Percentiles rank a stretch among this genome's conserved stretches.
Conservation (phyloP, 345 rosid genomes). For the Pelargonium nanum region DNA sequence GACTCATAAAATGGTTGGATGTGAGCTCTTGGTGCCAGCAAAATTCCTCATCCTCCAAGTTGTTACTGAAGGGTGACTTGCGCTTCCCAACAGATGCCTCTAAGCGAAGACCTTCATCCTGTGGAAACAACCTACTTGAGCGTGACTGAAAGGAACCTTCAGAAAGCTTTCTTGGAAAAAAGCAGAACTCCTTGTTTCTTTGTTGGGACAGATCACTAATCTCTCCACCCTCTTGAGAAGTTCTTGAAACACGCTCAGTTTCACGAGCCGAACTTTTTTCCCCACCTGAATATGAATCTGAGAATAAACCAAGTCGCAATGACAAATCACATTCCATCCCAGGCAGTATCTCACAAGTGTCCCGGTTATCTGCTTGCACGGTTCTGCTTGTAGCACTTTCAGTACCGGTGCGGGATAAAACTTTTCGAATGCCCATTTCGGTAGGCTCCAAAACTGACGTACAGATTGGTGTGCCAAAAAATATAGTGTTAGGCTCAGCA, state of each 20-base stretch:
- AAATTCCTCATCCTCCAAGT: slow-evolving; percentile 30
- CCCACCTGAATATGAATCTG: slow-evolving; percentile 31
- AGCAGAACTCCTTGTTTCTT: slow-evolving; percentile 41
- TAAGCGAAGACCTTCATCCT: slow-evolving; percentile 25
- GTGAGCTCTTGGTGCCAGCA: slow-evolving; percentile 25
- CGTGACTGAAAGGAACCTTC: slow-evolving; percentile 21
- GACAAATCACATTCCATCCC: slow-evolving; percentile 64
- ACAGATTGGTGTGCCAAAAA: slow-evolving; percentile 67
- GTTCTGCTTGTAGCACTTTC: slow-evolving; percentile 19
- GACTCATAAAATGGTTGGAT: slow-evolving; percentile 20
- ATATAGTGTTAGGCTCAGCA: slow-evolving; percentile 21
- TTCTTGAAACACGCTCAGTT: slow-evolving; percentile 22
- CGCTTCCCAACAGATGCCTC: slow-evolving; percentile 38
- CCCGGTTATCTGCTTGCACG: slow-evolving; percentile 16
- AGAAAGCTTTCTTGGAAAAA: slow-evolving; percentile 44
- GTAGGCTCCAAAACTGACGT: slow-evolving; percentile 28
- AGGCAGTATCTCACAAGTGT: slow-evolving; percentile 21
- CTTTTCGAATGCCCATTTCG: slow-evolving; percentile 20
- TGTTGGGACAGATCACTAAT: slow-evolving; percentile 16
- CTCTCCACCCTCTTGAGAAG: slow-evolving; percentile 24
- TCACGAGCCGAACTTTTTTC: slow-evolving; percentile 33
- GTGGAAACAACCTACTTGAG: slow-evolving; percentile 24
- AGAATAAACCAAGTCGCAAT: slow-evolving; percentile 58
- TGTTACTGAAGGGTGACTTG: slow-evolving; percentile 30
- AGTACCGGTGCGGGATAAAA: slow-evolving; percentile 20